Evolutionary conservation across 2,329 filamentous ascomycete species (phyloP).

Genomic region (Ascosphaera apis): DNA sequence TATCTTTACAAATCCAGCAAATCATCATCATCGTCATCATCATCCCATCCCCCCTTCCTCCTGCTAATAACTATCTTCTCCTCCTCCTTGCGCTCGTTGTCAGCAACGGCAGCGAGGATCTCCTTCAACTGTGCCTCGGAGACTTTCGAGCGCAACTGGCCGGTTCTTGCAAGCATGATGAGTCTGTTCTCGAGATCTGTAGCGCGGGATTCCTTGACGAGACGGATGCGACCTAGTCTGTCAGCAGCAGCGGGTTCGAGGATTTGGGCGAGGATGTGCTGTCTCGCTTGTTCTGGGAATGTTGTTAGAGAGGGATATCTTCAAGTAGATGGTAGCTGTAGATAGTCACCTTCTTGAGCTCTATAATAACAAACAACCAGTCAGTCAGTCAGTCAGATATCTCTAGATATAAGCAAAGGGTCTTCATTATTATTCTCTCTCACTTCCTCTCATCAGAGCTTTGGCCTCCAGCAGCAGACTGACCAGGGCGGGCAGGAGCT

Average conservation of each 20-base stretch:
- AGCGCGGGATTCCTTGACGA: conserved; percentile 84
- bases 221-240: conserved; percentile 74
- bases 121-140: conserved; percentile 88
- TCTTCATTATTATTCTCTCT: no score
- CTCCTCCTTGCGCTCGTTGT: conserved; percentile 43
- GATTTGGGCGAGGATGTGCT: conserved; percentile 61
- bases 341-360: conserved; percentile 1
- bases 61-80: conserved; percentile 72
- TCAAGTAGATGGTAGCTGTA: conserved; percentile 4
- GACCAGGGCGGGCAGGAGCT: conserved; percentile 28
- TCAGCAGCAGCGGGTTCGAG: conserved; percentile 85
- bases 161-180: conserved; percentile 70
- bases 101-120: conserved; percentile 60
- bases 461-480: conserved; percentile 25
- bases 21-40: conserved; percentile 47
- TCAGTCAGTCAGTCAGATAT: no score
- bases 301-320: conserved; percentile 1
- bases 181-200: conserved; percentile 78
- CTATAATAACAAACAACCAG: background rate
- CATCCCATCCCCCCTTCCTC: conserved; percentile 65
- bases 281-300: conserved; percentile 15
- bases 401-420: no score
- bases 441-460: conserved; percentile 31
- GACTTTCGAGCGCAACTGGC: conserved; percentile 70
- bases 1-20: conserved; percentile 19